Evolutionary conservation across 2,329 filamentous ascomycete species (phyloP), one percentile per base, ranked within the genome.

Genomic region (Coniochaeta sp.): DNA sequence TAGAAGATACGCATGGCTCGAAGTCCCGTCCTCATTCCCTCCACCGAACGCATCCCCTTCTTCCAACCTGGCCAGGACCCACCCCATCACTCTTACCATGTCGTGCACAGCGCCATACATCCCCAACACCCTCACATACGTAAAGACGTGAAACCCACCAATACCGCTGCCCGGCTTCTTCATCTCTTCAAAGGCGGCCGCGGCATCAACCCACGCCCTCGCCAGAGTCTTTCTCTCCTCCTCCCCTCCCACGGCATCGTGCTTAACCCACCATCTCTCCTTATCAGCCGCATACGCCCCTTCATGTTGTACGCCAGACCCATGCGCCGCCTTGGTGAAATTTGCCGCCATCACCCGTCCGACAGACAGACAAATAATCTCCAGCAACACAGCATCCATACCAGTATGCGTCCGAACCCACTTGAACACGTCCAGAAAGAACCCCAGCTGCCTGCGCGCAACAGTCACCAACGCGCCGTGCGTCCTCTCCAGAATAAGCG

Each of bases 41-140:
- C 77, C 71, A 22, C 76, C 66, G 56, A 73, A 67, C 31, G 67
- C 63, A 61, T 78, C 69, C 58, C 75, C 73, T 17, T 74, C 72
- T 40, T 69, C 67, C 14, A 71, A 66, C 64, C 85, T 72, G 26
- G 71, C 65, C 0, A 81, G 71, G 64, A 88, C 81, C 86, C 87
- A 92, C 33, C 74, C 70, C 16, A 88, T 72, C 6, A 87, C 72
- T 4, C 74, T 74, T 6, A 81, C 77, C 69, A 91, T 83, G 57
- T 81, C 84, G 1, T 80, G 73, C 57, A 78, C 77, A 64, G 90
- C 84, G 38, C 80, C 81, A n/a, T 85, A 71, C 58, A 81, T 79
- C 1, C 83, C 88, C 24, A 91, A 74, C 1, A 83, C 79, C 55
- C 86, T 79, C 69, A 91, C 79, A 68, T 89, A 89, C 1, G 77